phyloP scores from a whole-genome alignment of 495 filamentous ascomycete species.

The Aspergillus bridgeri region DNA sequence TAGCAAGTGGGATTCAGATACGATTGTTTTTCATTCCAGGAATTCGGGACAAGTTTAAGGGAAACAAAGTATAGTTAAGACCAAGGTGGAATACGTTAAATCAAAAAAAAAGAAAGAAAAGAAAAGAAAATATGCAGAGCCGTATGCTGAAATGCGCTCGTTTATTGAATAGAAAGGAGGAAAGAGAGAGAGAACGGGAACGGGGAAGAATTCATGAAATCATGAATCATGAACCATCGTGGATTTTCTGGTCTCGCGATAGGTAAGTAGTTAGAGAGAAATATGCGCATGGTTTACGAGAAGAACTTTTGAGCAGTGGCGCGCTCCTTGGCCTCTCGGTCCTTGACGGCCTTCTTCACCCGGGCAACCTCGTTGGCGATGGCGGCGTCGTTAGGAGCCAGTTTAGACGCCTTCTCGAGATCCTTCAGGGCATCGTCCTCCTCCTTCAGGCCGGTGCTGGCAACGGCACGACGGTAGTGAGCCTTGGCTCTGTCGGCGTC shows the following conservation, averaged over 20 bases:
- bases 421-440: constrained; percentile 79
- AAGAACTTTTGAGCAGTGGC: constrained; percentile 89
- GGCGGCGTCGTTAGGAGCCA: constrained; percentile 72
- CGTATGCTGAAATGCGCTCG: neutral
- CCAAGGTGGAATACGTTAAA: neutral
- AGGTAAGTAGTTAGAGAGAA: neutral
- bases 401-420: constrained; percentile 69
- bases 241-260: neutral
- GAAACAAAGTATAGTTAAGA: neutral
- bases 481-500: constrained; percentile 87
- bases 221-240: constrained; percentile 34
- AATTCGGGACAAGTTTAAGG: neutral
- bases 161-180: constrained; percentile 2
- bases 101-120: too few relatives aligned
- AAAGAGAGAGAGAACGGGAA: neutral
- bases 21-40: neutral
- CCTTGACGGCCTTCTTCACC: constrained; percentile 72
- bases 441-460: constrained; percentile 70
- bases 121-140: neutral
- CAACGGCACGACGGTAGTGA: constrained; percentile 75
- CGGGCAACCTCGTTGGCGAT: constrained; percentile 68
- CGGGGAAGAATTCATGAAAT: constrained; percentile 10
- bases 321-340: constrained; percentile 80
- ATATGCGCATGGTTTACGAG: too few relatives aligned
- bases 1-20: neutral